Base-by-base conservation (phyloP, 306 rosid species). In the Acacia melanoxylon region DNA sequence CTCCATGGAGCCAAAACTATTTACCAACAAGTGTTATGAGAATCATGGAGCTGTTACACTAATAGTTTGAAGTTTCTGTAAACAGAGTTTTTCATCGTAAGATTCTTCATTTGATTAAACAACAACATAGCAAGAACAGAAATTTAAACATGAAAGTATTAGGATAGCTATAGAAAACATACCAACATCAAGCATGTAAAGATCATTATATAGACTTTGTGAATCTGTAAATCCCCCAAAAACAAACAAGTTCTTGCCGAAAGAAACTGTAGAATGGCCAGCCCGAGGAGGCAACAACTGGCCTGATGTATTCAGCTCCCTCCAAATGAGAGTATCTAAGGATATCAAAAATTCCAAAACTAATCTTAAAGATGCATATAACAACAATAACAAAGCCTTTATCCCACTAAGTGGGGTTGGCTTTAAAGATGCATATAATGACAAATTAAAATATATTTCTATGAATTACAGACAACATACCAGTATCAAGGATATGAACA, bases 171-270 rank as follows among this genome's bases (percentile, higher is more conserved):
- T 42, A 46, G 72, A 69, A 71, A 73, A 86, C 99, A 75, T 92
- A 96, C 99, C 99, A 73, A 88, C 77, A 89, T 96, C 94, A 70
- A 96, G 97, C 91, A 89, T 83, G 83, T 89, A 87, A 29, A 96
- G 91, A 87, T 96, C 99, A 73, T 87, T 91, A 87, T 92, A 93
- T 22, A 96, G 89, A 86, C 92, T 93, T 91, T 91, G 99, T 33
- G 97, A 93, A 42, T 96, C 98, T 12, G 99, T 91, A 77, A 96
- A 96, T 81, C 99, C 99, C 78, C 99, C 99, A 61, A 96, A 96
- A 67, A 96, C 97, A 85, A 93, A 92, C 90, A 96, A 87, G 86
- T 84, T 88, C 87, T 85, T 96, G 83, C 94, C 98, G 76, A 93
- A 92, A 76, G 97, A 83, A 87, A 93, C 93, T 19, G 99, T 88